Evolutionary conservation across 345 rosid genomes (phyloP), one percentile per base, ranked within the genome.

Genomic region (Corchorus olitorius): DNA sequence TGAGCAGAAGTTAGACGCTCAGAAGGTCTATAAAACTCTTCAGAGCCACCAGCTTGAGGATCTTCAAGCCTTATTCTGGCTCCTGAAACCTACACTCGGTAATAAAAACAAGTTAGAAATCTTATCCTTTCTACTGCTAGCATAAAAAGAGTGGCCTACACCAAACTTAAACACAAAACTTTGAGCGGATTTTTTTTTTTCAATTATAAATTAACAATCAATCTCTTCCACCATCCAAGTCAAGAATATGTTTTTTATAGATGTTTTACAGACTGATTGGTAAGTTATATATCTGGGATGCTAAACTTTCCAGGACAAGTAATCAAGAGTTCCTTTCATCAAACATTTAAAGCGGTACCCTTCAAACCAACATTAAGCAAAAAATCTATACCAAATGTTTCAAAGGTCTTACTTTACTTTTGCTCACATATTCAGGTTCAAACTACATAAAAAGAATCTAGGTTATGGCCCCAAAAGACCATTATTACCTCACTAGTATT

Each of bases 401-500:
- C 0, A 8, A 16, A 17, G 15, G 10, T 34, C 65, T 45, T 45
- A 45, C 48, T 65, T 65, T 41, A 41, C 3, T 43, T 27, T 65
- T n/a, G 52, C 37, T 68, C 41, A 68, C 13, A 20, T 20, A 34
- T 68, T 48, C 19, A 61, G 22, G 37, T 45, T 46, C 41, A 20
- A 70, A 70, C n/a, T 13, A 22, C 20, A 22, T 2, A 2, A 27
- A 27, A 27, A 22, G 55, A 16, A 17, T 46, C 13, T 4, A 54
- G 39, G 64, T 53, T 52, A 53, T 10, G 33, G 34, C 41, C 22
- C 20, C 69, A 20, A 8, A 39, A 41, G 20, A 60, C 64, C 39
- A 58, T 41, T 43, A 79, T 74, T 79, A 87, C 90, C 90, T 89
- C 90, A 58, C 81, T 70, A 53, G 50, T 20, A 71, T 53, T 73